Percentiles rank a stretch among this genome's conserved stretches.
These are phyloP conservation scores for Torulaspora indica DNA, from an alignment of 805 yeast genomes.

Conservation along the genomic window DNA sequence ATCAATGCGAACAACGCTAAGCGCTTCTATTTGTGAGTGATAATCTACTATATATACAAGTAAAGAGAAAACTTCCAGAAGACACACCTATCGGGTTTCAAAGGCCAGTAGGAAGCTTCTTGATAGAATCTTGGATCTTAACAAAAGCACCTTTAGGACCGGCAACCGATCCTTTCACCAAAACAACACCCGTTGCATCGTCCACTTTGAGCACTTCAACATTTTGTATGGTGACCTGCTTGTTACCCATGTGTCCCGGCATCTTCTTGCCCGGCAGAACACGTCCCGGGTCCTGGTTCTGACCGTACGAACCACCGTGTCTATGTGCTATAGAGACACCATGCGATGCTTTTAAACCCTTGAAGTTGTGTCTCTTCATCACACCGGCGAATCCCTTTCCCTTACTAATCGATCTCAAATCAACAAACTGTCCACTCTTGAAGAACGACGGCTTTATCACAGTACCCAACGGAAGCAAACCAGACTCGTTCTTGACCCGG, in stretches of 20 bases:
- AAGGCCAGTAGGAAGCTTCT: conserved; percentile 27
- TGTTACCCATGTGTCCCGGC: conserved; percentile 96
- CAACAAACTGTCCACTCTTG: conserved; percentile 76
- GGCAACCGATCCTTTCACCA: conserved; percentile 85
- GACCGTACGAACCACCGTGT: conserved; percentile 96
- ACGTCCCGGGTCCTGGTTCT: conserved; percentile 92
- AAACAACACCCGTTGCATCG: conserved; percentile 72
- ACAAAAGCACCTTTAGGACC: conserved; percentile 80
- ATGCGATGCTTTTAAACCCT: conserved; percentile 87
- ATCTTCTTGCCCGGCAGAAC: conserved; percentile 93
- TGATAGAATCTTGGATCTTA: conserved; percentile 74
- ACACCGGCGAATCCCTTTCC: conserved; percentile 99
- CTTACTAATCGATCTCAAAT: conserved; percentile 69
- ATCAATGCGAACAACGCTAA: not conserved
- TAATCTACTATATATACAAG: conserved; percentile 5
- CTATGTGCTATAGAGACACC: conserved; percentile 94
- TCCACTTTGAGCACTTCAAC: conserved; percentile 72
- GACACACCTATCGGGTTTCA: not conserved
- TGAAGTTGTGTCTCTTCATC: conserved; percentile 89
- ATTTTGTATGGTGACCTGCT: conserved; percentile 68
- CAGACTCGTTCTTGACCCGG: conserved; percentile 61
- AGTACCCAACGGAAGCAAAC: conserved; percentile 72
- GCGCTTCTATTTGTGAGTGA: conserved; percentile 1
- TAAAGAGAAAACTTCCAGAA: not conserved
- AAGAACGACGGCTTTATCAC: conserved; percentile 80